A percentile compares a stretch with the other conserved stretches of the same genome.
Evolutionary conservation across 306 rosid species (phyloP).

Genomic region (Castanea crenata): DNA sequence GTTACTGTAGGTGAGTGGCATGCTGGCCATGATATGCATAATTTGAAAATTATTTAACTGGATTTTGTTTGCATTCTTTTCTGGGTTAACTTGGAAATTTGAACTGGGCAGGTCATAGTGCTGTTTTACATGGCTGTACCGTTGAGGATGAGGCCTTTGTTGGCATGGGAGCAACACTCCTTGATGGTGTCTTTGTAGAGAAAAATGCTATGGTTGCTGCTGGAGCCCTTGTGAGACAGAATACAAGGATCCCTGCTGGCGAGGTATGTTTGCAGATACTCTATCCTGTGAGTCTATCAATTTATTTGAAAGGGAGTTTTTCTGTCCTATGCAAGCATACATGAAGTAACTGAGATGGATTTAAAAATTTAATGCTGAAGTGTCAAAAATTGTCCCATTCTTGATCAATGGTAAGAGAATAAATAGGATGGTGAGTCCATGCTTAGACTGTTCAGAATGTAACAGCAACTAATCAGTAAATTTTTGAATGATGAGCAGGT

Average conservation of each 20-base stretch:
- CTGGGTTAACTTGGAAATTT: conserved; percentile 5
- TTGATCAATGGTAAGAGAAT: neutral
- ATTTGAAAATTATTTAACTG: neutral
- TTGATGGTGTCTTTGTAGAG: conserved; percentile 87
- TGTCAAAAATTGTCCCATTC: neutral
- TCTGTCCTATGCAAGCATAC: neutral
- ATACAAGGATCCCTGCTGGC: conserved; percentile 78
- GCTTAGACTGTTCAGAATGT: neutral
- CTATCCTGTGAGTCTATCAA: neutral
- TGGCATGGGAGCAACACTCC: conserved; percentile 87
- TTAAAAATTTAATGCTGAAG: neutral
- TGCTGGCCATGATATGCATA: conserved; percentile 3
- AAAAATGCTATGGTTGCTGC: conserved; percentile 92
- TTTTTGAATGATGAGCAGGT: neutral
- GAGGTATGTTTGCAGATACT: conserved; percentile 55
- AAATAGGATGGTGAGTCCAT: neutral
- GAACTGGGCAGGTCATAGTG: conserved; percentile 70
- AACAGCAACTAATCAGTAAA: neutral
- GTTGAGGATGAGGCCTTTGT: conserved; percentile 95
- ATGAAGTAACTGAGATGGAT: neutral
- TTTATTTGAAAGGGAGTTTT: neutral
- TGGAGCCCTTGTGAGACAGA: conserved; percentile 90
- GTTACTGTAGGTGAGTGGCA: conserved; percentile 81
- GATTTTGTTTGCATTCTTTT: neutral
- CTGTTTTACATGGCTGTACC: conserved; percentile 88